Base-by-base conservation (phyloP, 2,329 filamentous ascomycete genomes). In the Sclerotinia trifoliorum region DNA sequence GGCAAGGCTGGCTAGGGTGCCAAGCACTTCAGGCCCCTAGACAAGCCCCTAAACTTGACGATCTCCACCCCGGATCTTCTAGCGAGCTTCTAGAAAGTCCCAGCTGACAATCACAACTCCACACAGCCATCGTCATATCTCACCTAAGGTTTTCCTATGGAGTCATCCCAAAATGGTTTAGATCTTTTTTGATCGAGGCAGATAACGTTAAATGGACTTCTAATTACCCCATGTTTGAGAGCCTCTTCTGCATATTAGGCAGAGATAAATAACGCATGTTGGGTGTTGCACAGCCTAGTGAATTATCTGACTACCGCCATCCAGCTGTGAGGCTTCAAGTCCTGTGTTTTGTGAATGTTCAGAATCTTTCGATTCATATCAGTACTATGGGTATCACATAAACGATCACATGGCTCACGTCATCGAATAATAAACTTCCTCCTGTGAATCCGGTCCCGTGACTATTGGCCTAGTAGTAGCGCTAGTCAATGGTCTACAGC, bases 31-130 rank as follows among this genome's bases (percentile, higher is more conserved):
- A 48, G 46, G 46, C 26, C 32, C 26, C 26, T 49, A 29, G 58
- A 48, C 58, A 44, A 44, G 61, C 58, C 44, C 21, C 58, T 62
- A 62, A 49, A 11, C 3, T 35, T 15, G 29, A 13, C 15, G 32
- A 64, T 64, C 57, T 48, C 19, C 21, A 39, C 48, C 48, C 29
- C 29, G 52, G 51, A 26, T 42, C 46, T 65, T 69, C 65, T 69
- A 69, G 60, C 54, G 65, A 52, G 29, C 54, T 68, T 68, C 68
- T 24, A 55, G 68, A 60, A 65, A 55, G 52, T 60, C 44, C 17
- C 65, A 67, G 35, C 39, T 67, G 65, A 64, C n/a, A 48, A 35
- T 11, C 11, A 13, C 26, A 21, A 32, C 52, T 44, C 42, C 54
- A 39, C 64, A 58, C 54, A 66, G 54, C 26, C 54, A 13, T 60